phyloP scores from a whole-genome alignment of 805 yeast species.

The Priceomyces fermenticarens region DNA sequence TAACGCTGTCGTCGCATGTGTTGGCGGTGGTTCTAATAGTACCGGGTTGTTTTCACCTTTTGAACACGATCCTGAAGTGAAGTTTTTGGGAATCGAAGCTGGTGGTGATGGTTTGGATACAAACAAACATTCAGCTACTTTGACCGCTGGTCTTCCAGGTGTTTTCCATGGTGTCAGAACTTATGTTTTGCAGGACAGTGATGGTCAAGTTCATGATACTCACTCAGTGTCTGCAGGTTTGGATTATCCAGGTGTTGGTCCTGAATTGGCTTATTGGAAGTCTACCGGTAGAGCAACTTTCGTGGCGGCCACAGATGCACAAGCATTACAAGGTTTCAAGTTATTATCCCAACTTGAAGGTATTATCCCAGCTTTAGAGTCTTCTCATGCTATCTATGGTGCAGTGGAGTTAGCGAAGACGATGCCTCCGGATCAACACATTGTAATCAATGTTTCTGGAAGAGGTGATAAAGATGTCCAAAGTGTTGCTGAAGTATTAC shows the following conservation, averaged over 20 bases:
- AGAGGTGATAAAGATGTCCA: slow-evolving; percentile 99
- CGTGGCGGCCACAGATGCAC: slow-evolving; percentile 91
- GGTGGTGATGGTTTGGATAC: slow-evolving; percentile 97
- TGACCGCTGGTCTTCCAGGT: slow-evolving; percentile 94
- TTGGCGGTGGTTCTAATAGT: slow-evolving; percentile 98
- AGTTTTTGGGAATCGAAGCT: slow-evolving; percentile 92
- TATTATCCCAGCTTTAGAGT: slow-evolving; percentile 96
- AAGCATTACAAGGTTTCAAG: slow-evolving; percentile 89
- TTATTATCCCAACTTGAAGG: slow-evolving; percentile 91
- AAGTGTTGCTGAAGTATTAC: slow-evolving; percentile 92
- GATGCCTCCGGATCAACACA: slow-evolving; percentile 71
- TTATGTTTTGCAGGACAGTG: slow-evolving; percentile 82
- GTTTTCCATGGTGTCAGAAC: slow-evolving; percentile 98
- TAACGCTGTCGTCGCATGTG: slow-evolving; percentile 95
- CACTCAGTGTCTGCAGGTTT: slow-evolving; percentile 98
- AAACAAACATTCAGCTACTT: slow-evolving; percentile 87
- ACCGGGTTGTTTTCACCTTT: slow-evolving; percentile 96
- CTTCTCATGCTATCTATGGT: slow-evolving; percentile 94
- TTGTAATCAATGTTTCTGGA: slow-evolving; percentile 90
- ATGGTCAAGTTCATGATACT: slow-evolving; percentile 97
- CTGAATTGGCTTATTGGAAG: slow-evolving; percentile 95
- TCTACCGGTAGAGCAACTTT: slow-evolving; percentile 89
- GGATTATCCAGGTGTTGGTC: slow-evolving; percentile 99
- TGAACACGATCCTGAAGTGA: slow-evolving; percentile 74
- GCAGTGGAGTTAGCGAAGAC: slow-evolving; percentile 84